These are phyloP conservation scores for Aureobasidium musti DNA, from an alignment of 2,329 filamentous ascomycete species.

Conservation along the genomic window DNA sequence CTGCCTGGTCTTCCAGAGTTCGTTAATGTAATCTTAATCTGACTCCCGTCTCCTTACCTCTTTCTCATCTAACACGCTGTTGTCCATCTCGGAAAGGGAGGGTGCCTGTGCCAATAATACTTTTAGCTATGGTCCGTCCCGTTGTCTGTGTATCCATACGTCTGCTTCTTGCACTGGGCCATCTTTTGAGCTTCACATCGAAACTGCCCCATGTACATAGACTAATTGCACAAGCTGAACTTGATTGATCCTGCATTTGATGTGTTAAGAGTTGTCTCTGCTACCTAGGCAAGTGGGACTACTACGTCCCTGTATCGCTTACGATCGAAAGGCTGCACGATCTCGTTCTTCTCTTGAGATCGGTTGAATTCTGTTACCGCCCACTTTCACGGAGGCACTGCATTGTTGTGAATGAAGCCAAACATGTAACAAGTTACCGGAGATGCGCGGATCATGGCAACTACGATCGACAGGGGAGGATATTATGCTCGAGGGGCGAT, in stretches of 20 bases:
- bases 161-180: not conserved
- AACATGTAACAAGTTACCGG: not conserved
- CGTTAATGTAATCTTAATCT: constrained; percentile 1
- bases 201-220: not conserved
- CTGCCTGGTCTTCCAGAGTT: constrained; percentile 52
- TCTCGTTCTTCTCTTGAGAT: not conserved
- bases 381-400: not conserved
- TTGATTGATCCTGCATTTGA: too few relatives aligned
- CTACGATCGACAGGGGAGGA: not conserved
- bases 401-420: not conserved
- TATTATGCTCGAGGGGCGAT: not conserved
- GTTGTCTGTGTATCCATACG: not conserved
- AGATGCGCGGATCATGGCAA: not conserved
- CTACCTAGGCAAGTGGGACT: not conserved
- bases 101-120: not conserved
- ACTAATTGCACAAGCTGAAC: too few relatives aligned
- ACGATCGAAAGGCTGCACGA: not conserved
- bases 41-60: too few relatives aligned
- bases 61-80: not conserved
- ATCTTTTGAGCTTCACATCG: not conserved
- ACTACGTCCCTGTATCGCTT: not conserved
- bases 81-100: not conserved
- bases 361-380: not conserved
- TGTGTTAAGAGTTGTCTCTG: not conserved
- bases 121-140: not conserved